Evolutionary conservation across 1,284 basidiomycete species (phyloP).

Genomic region (Pholiota adiposa): DNA sequence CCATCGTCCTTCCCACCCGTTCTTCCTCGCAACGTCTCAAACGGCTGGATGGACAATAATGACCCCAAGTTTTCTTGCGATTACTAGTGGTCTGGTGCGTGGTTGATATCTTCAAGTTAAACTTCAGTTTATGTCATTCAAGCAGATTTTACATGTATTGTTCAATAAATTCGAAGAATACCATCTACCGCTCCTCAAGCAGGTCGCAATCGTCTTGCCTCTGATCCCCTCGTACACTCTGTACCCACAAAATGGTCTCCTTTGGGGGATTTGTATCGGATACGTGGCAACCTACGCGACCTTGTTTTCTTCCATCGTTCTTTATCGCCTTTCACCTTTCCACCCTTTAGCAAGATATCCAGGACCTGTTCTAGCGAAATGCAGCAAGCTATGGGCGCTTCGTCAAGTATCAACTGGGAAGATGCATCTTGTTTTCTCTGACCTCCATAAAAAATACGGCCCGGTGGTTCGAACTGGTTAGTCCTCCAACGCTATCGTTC

Average conservation of each 20-base stretch:
- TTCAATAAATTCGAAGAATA: conserved; percentile 10
- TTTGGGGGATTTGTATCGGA: not conserved
- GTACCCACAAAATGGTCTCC: not conserved
- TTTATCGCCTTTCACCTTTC: conserved; percentile 47
- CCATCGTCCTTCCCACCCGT: not conserved
- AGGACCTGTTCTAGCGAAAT: conserved; percentile 40
- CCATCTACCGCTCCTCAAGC: not conserved
- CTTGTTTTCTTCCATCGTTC: conserved; percentile 21
- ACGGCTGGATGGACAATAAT: not conserved
- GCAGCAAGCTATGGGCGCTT: conserved; percentile 37
- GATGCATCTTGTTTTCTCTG: conserved; percentile 31
- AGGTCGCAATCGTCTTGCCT: not conserved
- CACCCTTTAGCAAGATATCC: conserved; percentile 47
- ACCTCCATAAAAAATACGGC: conserved; percentile 43
- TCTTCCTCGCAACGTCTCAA: not conserved
- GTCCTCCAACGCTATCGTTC: not conserved
- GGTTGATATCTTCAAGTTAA: not conserved
- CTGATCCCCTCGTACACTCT: not conserved
- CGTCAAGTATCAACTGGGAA: conserved; percentile 34
- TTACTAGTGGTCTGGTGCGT: not conserved
- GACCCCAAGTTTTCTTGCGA: not conserved
- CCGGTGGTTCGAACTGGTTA: conserved; percentile 43
- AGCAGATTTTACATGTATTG: not conserved
- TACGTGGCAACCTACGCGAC: conserved; percentile 5
- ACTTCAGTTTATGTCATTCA: not conserved